Evolutionary conservation across 495 filamentous ascomycete genomes (phyloP), one percentile per base, ranked within the genome.

Genomic region (Terfezia boudieri): DNA sequence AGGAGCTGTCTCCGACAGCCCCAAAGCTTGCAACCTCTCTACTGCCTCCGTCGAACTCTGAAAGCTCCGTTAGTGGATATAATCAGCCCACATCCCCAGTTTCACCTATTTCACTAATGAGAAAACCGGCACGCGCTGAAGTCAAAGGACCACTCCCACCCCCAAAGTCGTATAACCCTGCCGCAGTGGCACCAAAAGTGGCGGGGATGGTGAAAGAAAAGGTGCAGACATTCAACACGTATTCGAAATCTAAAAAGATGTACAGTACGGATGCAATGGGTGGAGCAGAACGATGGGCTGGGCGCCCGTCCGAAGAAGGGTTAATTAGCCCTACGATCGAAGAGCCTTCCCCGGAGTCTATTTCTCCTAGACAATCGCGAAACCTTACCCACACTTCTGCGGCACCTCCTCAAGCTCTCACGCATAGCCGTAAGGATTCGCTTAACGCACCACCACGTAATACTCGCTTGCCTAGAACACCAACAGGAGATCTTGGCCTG

Each of bases 71-170:
- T 58, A 43, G 63, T 63, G 50, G 60, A 57, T 55, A 62, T 61
- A 50, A 61, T 64, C 61, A 41, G 43, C 26, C 32, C 50, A 61
- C 43, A 53, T 56, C 50, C 53, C 43, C 41, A 46, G 12, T 20
- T 53, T 16, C 53, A 53, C 20, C 16, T 22, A 38, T 59, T 48
- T 50, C 43, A 14, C 32, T 10, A n/a, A 35, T 55, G 26, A 22
- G 46, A 55, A 52, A 26, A 43, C 60, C 61, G 55, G 61, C 55
- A 55, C 35, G 36, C 50, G 37, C 14, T 23, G 32, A 35, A 64
- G 61, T 61, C 55, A 46, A 61, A 63, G 55, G 63, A 61, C 38
- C 61, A 64, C 52, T 64, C 9, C 61, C 62, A 35, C 62, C 62
- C 9, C 61, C 61, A 23, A 64, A 57, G 52, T 61, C 61, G n/a